phyloP scores from a whole-genome alignment of 495 filamentous ascomycete species.

The Annulohypoxylon bovei region DNA sequence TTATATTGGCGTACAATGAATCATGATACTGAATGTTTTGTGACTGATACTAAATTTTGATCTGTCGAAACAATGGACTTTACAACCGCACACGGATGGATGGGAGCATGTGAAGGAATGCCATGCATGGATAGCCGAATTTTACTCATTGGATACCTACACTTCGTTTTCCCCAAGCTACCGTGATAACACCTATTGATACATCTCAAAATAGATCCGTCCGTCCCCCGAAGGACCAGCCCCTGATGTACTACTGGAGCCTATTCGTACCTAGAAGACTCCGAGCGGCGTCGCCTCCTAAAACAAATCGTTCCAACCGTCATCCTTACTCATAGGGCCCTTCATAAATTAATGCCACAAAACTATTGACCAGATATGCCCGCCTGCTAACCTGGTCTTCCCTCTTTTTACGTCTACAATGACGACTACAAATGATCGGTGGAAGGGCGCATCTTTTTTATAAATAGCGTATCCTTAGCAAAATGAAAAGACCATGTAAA shows the following conservation, averaged over 20 bases:
- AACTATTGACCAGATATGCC: slow-evolving; percentile 5
- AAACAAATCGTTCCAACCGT: slow-evolving; percentile 25
- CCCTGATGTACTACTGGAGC: slow-evolving; percentile 5
- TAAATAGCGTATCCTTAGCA: background rate
- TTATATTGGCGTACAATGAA: background rate
- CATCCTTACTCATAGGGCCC: slow-evolving; percentile 4
- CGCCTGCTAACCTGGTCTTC: background rate
- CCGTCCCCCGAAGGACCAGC: background rate
- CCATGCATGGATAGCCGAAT: background rate
- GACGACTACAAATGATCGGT: background rate
- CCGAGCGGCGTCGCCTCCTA: background rate
- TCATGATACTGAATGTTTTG: background rate
- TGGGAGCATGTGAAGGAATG: background rate
- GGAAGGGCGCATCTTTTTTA: background rate
- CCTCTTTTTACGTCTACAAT: background rate
- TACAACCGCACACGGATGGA: background rate
- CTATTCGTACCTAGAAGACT: background rate
- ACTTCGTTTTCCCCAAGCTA: slow-evolving; percentile 7
- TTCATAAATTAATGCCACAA: slow-evolving; percentile 9
- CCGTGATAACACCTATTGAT: slow-evolving; percentile 39
- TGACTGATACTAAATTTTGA: background rate
- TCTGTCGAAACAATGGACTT: background rate
- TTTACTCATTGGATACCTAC: slow-evolving; percentile 21
- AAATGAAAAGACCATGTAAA: slow-evolving; percentile 14
- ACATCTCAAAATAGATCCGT: slow-evolving; percentile 24